Evolutionary conservation across 176 grass and related monocot genomes (phyloP).

Genomic region (Raddia guianensis): DNA sequence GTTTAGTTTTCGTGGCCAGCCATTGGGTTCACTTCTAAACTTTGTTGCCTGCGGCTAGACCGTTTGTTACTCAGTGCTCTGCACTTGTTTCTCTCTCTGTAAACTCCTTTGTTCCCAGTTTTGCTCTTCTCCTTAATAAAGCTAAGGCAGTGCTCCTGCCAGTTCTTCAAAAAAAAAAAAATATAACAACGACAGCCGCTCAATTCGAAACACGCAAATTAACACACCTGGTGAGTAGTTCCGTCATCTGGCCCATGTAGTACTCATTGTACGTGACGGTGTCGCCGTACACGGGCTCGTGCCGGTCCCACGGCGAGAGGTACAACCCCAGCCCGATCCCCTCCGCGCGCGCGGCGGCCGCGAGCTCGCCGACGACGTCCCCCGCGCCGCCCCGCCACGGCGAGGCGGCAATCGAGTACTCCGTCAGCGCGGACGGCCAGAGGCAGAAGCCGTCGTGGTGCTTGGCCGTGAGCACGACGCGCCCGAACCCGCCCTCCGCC

Average conservation of each 20-base stretch:
- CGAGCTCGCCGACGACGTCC: slow-evolving; percentile 73
- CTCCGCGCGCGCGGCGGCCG: slow-evolving; percentile 51
- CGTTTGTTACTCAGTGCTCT: too few relatives aligned
- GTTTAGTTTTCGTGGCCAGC: too few relatives aligned
- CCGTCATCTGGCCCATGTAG: slow-evolving; percentile 86
- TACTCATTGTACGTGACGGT: slow-evolving; percentile 80
- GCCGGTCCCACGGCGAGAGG: slow-evolving; percentile 93
- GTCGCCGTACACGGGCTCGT: slow-evolving; percentile 77
- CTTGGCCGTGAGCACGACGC: slow-evolving; percentile 87
- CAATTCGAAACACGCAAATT: slow-evolving; percentile 6
- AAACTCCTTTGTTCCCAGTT: too few relatives aligned
- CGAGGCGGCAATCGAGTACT: slow-evolving; percentile 78
- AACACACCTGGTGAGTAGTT: slow-evolving; percentile 76
- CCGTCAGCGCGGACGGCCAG: slow-evolving; percentile 86
- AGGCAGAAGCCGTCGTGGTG: slow-evolving; percentile 99
- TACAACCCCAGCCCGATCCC: slow-evolving; percentile 76
- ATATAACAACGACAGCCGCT: background rate
- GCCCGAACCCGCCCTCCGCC: slow-evolving; percentile 57
- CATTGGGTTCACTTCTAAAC: too few relatives aligned
- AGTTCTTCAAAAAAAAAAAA: too few relatives aligned
- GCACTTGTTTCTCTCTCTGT: too few relatives aligned
- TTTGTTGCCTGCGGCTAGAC: too few relatives aligned
- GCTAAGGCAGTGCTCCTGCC: too few relatives aligned
- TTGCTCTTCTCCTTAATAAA: too few relatives aligned
- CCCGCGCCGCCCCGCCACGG: slow-evolving; percentile 69